These are phyloP conservation scores for Yarrowia bubula DNA, from an alignment of 805 yeast species.

Conservation along the genomic window DNA sequence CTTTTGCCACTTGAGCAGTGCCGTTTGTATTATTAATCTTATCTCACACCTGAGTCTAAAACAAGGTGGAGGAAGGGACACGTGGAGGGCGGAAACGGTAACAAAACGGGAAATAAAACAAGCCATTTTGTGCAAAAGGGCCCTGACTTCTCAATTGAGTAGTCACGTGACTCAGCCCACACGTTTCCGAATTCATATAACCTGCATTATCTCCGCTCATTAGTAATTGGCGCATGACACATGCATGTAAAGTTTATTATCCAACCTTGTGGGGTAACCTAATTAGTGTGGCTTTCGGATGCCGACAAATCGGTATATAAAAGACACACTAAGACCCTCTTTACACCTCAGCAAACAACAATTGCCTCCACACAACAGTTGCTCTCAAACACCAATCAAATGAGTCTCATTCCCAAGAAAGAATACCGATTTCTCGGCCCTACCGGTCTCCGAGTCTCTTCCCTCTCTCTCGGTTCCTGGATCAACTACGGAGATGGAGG, in stretches of 20 bases:
- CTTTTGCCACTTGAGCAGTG: too few species aligned
- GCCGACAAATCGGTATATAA: not conserved
- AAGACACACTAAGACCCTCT: not conserved
- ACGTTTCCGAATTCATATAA: not conserved
- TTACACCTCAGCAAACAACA: not conserved
- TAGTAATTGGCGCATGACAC: not conserved
- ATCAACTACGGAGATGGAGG: slow-evolving; percentile 36
- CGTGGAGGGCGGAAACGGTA: too few species aligned
- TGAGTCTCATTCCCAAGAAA: slow-evolving; percentile 26
- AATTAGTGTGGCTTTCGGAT: slow-evolving; percentile 1
- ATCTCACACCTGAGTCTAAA: too few species aligned
- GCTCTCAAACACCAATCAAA: not conserved
- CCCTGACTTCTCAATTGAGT: too few species aligned
- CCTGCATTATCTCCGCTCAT: slow-evolving; percentile 4
- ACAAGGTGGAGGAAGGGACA: too few species aligned
- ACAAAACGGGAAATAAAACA: too few species aligned
- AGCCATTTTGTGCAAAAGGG: too few species aligned
- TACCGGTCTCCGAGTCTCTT: slow-evolving; percentile 39
- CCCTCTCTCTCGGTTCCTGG: slow-evolving; percentile 40
- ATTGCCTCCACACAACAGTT: not conserved
- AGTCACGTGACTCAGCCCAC: too few species aligned
- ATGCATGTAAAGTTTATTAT: not conserved
- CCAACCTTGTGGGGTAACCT: not conserved
- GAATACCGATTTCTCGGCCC: slow-evolving; percentile 39
- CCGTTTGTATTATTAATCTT: too few species aligned